Base-by-base conservation (phyloP, 1,139 yeast species). In the Candida anutae region DNA sequence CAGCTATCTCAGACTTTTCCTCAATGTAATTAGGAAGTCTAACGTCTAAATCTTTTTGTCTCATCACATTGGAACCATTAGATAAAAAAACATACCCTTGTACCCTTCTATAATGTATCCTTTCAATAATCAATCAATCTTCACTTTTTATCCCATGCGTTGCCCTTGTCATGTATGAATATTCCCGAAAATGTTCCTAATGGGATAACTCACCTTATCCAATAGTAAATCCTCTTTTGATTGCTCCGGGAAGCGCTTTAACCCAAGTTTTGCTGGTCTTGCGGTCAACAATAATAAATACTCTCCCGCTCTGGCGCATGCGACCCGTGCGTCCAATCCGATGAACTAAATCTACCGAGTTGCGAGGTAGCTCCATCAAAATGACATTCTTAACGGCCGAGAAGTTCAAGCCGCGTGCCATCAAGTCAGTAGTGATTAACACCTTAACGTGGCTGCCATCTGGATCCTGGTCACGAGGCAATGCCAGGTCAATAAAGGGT, bases 241-340 rank as follows among this genome's bases (percentile, higher is more conserved):
- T 65, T 5, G 81, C 79, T 36, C 69, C 75, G 22, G 90, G 88
- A 26, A 88, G 62, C 4, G 94, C 95, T 45, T 78, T 78, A 16
- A 88, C 78, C 90, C 95, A 87, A 6, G 82, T 68, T 43, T 79
- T 77, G 16, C 60, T 60, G 27, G 83, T 79, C 42, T 69, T 69
- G 39, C 77, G 76, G 42, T 79, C 80, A 19, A 63, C 62, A 33
- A 88, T 74, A 43, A 88, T 62, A 42, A 85, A 78, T 2, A 84
- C 95, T 36, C 95, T 68, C 12, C 98, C 98, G 24, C 80, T 68
- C 48, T 82, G 87, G 29, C 81, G 82, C 80, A 87, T 80, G 48
- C 98, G 64, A 4, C 96, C 97, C 0, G 97, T 90, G 55, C 98
- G 71, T 2, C 98, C 98, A 4, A 87, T 79, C 36, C 98, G 64